These are phyloP conservation scores for Rhododendron kiyosumense DNA, from an alignment of 148 eudicot genomes.

Conservation along the genomic window DNA sequence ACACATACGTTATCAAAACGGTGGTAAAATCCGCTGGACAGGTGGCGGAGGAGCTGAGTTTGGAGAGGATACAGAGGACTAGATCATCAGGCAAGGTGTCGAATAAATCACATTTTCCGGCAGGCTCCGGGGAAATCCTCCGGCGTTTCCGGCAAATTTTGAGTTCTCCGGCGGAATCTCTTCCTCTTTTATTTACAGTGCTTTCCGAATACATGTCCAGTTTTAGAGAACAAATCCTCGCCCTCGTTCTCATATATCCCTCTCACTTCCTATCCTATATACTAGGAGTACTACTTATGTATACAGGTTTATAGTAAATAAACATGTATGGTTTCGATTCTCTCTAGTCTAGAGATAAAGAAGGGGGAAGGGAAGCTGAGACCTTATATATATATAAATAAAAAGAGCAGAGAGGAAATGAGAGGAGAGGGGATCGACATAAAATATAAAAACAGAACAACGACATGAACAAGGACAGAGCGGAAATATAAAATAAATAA, in stretches of 20 bases:
- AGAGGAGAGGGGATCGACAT: not conserved
- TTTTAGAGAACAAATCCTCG: slow-evolving; percentile 34
- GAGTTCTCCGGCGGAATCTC: slow-evolving; percentile 11
- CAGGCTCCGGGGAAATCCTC: slow-evolving; percentile 13
- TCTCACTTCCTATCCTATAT: not conserved
- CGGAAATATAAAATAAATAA: slow-evolving; percentile 4
- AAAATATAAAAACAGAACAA: not conserved
- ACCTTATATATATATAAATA: not conserved
- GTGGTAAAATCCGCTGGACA: slow-evolving; percentile 47
- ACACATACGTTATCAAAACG: slow-evolving; percentile 45
- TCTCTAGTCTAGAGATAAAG: slow-evolving; percentile 7
- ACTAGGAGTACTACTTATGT: no score
- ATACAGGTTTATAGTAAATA: no score
- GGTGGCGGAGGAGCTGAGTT: slow-evolving; percentile 41
- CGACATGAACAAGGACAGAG: slow-evolving; percentile 7
- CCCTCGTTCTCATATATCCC: slow-evolving; percentile 59
- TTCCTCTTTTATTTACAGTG: slow-evolving; percentile 12
- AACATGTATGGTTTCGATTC: not conserved
- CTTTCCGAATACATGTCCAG: slow-evolving; percentile 15
- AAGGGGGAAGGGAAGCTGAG: not conserved
- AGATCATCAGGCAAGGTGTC: slow-evolving; percentile 56
- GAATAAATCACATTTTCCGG: slow-evolving; percentile 32
- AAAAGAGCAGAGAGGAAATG: not conserved
- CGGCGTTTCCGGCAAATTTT: slow-evolving; percentile 24
- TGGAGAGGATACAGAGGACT: slow-evolving; percentile 39